phyloP scores from a whole-genome alignment of 1,284 basidiomycete genomes.

The Cystobasidiaceae sp. region DNA sequence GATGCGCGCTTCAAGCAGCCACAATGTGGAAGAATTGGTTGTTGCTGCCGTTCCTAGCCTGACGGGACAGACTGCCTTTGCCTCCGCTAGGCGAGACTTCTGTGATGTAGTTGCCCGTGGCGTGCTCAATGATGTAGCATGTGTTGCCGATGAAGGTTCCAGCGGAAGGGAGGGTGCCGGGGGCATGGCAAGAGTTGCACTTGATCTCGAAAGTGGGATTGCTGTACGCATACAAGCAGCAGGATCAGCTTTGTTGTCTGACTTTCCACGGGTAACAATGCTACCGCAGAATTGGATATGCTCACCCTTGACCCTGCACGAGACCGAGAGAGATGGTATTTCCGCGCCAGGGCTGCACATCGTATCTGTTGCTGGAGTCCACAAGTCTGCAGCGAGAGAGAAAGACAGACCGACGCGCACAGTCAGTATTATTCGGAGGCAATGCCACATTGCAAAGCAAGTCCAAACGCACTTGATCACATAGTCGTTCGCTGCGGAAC shows the following conservation, averaged over 20 bases:
- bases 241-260: too few relatives aligned
- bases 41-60: neutral
- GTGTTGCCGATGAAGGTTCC: slow-evolving; percentile 9
- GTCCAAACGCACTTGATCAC: slow-evolving; percentile 11
- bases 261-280: too few relatives aligned
- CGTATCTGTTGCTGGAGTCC: neutral
- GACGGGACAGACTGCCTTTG: neutral
- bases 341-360: neutral
- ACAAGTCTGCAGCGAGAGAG: neutral
- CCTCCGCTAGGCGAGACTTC: neutral
- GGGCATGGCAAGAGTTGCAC: neutral
- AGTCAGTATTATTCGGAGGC: too few relatives aligned
- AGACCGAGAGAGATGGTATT: slow-evolving; percentile 1
- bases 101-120: neutral
- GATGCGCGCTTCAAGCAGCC: neutral
- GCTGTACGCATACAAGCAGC: neutral
- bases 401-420: too few relatives aligned
- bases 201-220: neutral
- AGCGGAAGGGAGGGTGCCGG: neutral
- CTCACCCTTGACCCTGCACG: neutral
- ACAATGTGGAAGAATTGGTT: slow-evolving; percentile 16
- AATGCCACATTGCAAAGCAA: too few relatives aligned
- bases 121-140: slow-evolving; percentile 3
- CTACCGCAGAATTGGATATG: neutral
- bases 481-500: slow-evolving; percentile 8